Percentiles rank a stretch among this genome's conserved stretches.
These are phyloP conservation scores for Clitopilus passeckerianus DNA, from an alignment of 768 basidiomycete genomes.

Conservation along the genomic window DNA sequence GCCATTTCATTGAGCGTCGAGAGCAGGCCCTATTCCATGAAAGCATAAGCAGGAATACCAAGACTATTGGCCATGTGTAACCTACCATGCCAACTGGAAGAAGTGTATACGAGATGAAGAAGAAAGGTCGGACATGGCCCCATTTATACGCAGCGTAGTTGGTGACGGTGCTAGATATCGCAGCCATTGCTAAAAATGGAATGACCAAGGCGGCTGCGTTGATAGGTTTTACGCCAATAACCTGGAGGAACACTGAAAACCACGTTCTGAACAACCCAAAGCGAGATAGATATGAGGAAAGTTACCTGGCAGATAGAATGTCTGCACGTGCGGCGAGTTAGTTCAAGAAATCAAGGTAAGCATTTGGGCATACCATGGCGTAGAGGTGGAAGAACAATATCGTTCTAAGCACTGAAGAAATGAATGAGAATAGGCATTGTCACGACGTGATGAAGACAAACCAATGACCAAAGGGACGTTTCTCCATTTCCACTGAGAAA, in stretches of 20 bases:
- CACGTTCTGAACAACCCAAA: not conserved
- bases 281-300: not conserved
- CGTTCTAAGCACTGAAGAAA: conserved; percentile 11
- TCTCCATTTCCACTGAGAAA: conserved; percentile 20
- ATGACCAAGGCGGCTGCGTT: conserved; percentile 16
- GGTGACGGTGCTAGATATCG: conserved; percentile 11
- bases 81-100: conserved; percentile 17
- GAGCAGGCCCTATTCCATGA: conserved; percentile 14
- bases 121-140: conserved; percentile 10
- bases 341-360: not conserved
- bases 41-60: not conserved
- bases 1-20: conserved; percentile 16
- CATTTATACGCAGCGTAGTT: conserved; percentile 10
- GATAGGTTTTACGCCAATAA: conserved; percentile 14
- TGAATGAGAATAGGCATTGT: not conserved
- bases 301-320: conserved; percentile 19
- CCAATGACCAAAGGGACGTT: conserved; percentile 20
- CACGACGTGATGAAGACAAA: conserved; percentile 1
- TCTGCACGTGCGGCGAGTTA: conserved; percentile 8
- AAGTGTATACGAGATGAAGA: conserved; percentile 7
- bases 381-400: conserved; percentile 20
- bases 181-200: conserved; percentile 16
- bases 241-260: conserved; percentile 16
- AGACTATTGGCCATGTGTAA: not conserved
- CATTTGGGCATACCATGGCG: conserved; percentile 11